Evolutionary conservation across 1,284 basidiomycete genomes (phyloP), one percentile per base, ranked within the genome.

Genomic region (Chalciporus sp.): DNA sequence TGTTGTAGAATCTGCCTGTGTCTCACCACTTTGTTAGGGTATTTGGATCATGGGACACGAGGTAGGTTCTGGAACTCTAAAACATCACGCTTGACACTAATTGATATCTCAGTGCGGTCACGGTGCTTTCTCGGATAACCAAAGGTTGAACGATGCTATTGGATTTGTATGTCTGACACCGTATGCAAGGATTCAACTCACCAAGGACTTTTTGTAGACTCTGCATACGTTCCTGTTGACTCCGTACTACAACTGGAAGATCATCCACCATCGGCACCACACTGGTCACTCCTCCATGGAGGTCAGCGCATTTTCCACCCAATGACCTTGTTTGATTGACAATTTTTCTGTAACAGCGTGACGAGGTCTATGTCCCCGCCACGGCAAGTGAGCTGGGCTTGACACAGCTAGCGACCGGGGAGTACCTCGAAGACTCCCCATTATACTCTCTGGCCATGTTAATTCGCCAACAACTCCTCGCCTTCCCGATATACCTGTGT

Each of bases 161-260:
- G 80, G 77, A 46, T 83, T 78, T 56, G 78, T 79, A 56, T 57
- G 74, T 61, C 16, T 47, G 28, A 29, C 29, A 26, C 46, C 43
- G 7, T n/a, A 6, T n/a, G 14, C 12, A 16, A 7, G 14, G 6
- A 35, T 35, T 35, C 14, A 35, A 35, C 12, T 47, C 40, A 43
- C 52, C 40, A 33, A 48, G 26, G 42, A 43, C 28, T 39, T 29
- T n/a, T 33, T 42, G 40, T 35, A 78, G 76, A 56, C 75, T 35
- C 73, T 72, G 4, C 79, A 82, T 58, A 75, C 74, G 14, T 70
- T 75, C 55, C 69, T 82, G 8, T 79, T 77, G 76, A 81, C 79
- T 2, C 81, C 81, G 1, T 83, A 79, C 65, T 81, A 79, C 64
- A 77, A 75, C 62, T 83, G 81, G 81, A 77, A 75, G 59, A 77